These are phyloP conservation scores for Leishmania lainsoni DNA, from an alignment of 208 protist species.

Conservation along the genomic window DNA sequence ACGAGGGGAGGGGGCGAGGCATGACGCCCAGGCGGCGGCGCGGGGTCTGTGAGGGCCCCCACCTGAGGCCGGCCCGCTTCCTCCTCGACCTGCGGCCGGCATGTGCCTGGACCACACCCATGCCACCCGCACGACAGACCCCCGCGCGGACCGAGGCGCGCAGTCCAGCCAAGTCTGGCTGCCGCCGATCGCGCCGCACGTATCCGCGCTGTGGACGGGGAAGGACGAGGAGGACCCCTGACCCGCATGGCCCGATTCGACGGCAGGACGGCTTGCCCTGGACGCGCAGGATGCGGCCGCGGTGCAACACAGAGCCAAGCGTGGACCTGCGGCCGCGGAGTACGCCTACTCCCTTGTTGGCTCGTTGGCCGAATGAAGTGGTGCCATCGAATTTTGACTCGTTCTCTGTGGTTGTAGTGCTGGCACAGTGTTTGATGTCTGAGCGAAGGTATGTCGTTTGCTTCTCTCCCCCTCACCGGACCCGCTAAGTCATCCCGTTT, in stretches of 20 bases:
- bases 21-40: no score
- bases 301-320: neutral
- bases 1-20: no score
- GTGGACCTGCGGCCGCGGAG: neutral
- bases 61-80: no score
- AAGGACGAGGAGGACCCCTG: neutral
- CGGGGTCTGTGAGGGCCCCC: no score
- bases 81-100: no score
- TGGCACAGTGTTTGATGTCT: no score
- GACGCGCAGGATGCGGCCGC: neutral
- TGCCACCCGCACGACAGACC: neutral
- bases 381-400: no score
- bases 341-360: neutral
- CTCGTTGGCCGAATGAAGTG: neutral
- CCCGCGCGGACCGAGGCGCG: neutral
- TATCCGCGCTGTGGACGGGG: neutral
- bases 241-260: neutral
- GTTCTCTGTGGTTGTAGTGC: no score
- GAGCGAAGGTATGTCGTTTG: no score
- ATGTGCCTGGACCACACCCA: neutral
- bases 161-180: neutral
- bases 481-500: no score
- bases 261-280: neutral
- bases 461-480: no score
- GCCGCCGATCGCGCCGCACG: neutral